A percentile compares a stretch with the other conserved stretches of the same genome.
phyloP scores from a whole-genome alignment of 2,329 filamentous ascomycete genomes.

The Fusarium nanum region DNA sequence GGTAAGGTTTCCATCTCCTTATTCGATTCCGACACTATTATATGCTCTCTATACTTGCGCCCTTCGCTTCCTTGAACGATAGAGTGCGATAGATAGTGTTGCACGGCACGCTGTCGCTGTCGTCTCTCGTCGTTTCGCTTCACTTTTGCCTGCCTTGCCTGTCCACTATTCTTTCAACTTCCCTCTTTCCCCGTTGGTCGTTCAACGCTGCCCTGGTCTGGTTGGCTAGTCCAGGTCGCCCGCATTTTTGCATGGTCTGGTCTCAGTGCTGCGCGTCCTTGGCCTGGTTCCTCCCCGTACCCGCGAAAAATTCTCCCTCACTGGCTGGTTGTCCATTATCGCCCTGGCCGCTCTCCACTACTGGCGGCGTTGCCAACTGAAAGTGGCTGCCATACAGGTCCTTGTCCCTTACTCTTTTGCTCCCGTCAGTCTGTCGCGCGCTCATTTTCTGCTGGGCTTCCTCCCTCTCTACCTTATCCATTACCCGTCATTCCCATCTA shows the following conservation, averaged over 20 bases:
- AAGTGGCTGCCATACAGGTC: slow-evolving; percentile 28
- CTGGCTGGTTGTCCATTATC: slow-evolving; percentile 31
- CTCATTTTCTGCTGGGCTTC: slow-evolving; percentile 34
- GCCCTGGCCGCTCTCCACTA: slow-evolving; percentile 34
- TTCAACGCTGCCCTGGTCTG: slow-evolving; percentile 13
- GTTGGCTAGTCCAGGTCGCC: slow-evolving; percentile 30
- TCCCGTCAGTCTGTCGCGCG: slow-evolving; percentile 24
- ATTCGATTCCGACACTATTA: slow-evolving; percentile 19
- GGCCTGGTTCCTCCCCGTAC: slow-evolving; percentile 28
- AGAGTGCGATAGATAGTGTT: slow-evolving; percentile 37
- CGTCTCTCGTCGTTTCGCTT: slow-evolving; percentile 37
- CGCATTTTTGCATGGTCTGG: slow-evolving; percentile 31
- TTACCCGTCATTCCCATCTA: slow-evolving; percentile 41
- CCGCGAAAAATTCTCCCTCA: slow-evolving; percentile 51
- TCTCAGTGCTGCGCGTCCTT: slow-evolving; percentile 46
- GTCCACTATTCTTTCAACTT: slow-evolving; percentile 35
- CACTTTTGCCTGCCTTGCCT: slow-evolving; percentile 33
- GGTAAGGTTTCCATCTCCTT: slow-evolving; percentile 49
- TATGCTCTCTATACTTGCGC: slow-evolving; percentile 15
- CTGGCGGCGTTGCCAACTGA: slow-evolving; percentile 32
- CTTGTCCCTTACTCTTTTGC: slow-evolving; percentile 26
- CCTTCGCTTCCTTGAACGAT: slow-evolving; percentile 15
- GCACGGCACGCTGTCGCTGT: slow-evolving; percentile 28
- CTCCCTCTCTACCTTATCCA: slow-evolving; percentile 31
- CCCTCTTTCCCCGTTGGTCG: slow-evolving; percentile 19